Percentiles rank a stretch among this genome's conserved stretches.
Conservation (phyloP, 495 filamentous ascomycete species). For the Stereocaulon alpinum region DNA sequence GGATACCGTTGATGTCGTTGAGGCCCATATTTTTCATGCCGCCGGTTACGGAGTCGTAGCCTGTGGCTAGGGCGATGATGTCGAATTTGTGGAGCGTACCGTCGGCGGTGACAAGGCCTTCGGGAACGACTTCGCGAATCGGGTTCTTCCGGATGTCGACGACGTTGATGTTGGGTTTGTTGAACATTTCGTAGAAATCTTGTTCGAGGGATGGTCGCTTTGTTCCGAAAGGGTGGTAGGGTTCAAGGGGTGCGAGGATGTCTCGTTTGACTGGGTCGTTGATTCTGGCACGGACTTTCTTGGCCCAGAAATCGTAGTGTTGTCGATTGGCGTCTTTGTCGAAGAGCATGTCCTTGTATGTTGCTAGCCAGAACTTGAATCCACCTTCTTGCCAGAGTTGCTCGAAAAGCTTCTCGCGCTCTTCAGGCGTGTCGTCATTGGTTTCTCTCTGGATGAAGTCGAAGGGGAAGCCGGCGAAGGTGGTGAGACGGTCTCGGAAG, state of each 20-base stretch:
- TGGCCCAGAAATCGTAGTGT: slow-evolving; percentile 45
- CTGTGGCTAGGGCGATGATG: slow-evolving; percentile 44
- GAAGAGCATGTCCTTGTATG: slow-evolving; percentile 41
- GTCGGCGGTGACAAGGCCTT: slow-evolving; percentile 34
- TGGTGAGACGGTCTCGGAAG: slow-evolving; percentile 35
- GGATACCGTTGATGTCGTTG: slow-evolving; percentile 31
- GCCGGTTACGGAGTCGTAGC: slow-evolving; percentile 45
- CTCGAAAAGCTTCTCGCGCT: slow-evolving; percentile 39
- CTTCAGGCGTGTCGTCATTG: slow-evolving; percentile 38
- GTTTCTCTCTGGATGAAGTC: slow-evolving; percentile 32
- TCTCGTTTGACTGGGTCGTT: slow-evolving; percentile 39
- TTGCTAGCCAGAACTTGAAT: slow-evolving; percentile 42
- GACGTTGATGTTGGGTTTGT: slow-evolving; percentile 42
- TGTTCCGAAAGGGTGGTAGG: slow-evolving; percentile 42
- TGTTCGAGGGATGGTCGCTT: slow-evolving; percentile 47
- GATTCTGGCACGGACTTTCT: slow-evolving; percentile 41
- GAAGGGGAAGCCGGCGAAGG: slow-evolving; percentile 39
- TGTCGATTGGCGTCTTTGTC: slow-evolving; percentile 37
- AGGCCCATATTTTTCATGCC: slow-evolving; percentile 41
- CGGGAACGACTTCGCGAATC: slow-evolving; percentile 36
- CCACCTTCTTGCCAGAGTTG: slow-evolving; percentile 38
- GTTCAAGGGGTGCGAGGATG: slow-evolving; percentile 42
- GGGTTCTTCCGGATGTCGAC: slow-evolving; percentile 41
- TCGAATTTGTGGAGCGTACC: slow-evolving; percentile 39
- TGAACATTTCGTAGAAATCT: slow-evolving; percentile 50